Evolutionary conservation across 768 basidiomycete genomes (phyloP).

Genomic region (Naganishia antarctica): DNA sequence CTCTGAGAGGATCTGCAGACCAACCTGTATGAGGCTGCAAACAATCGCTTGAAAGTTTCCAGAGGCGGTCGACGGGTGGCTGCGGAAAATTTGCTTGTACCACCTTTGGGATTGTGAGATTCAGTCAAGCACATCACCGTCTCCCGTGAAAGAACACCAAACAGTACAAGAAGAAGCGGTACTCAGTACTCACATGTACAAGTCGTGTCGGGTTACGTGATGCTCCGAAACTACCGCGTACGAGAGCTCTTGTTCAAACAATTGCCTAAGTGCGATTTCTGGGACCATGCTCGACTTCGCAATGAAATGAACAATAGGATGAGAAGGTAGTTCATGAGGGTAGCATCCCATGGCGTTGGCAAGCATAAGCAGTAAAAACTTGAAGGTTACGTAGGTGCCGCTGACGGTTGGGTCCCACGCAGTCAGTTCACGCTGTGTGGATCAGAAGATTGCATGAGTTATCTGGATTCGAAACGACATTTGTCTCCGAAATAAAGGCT

Average conservation of each 20-base stretch:
- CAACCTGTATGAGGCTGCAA: neutral
- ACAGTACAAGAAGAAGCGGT: no score
- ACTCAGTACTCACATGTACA: neutral
- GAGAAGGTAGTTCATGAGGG: neutral
- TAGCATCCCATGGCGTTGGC: slow-evolving; percentile 11
- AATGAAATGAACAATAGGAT: slow-evolving; percentile 1
- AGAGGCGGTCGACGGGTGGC: neutral
- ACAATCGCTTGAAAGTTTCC: neutral
- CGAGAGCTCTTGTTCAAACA: slow-evolving; percentile 2
- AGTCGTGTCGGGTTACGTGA: neutral
- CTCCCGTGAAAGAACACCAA: no score
- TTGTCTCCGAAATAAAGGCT: neutral
- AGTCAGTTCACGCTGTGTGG: neutral
- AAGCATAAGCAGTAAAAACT: slow-evolving; percentile 12
- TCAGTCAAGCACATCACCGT: no score
- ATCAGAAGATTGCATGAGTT: neutral
- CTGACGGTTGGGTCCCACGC: neutral
- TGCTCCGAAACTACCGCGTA: neutral
- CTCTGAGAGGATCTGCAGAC: neutral
- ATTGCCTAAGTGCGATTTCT: neutral
- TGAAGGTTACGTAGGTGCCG: neutral
- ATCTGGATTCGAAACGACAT: neutral
- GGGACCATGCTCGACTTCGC: slow-evolving; percentile 16
- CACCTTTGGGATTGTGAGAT: neutral
- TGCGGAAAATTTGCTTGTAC: slow-evolving; percentile 12